These are phyloP conservation scores for Dactylellina sp. DNA, from an alignment of 2,329 filamentous ascomycete species.

Conservation along the genomic window DNA sequence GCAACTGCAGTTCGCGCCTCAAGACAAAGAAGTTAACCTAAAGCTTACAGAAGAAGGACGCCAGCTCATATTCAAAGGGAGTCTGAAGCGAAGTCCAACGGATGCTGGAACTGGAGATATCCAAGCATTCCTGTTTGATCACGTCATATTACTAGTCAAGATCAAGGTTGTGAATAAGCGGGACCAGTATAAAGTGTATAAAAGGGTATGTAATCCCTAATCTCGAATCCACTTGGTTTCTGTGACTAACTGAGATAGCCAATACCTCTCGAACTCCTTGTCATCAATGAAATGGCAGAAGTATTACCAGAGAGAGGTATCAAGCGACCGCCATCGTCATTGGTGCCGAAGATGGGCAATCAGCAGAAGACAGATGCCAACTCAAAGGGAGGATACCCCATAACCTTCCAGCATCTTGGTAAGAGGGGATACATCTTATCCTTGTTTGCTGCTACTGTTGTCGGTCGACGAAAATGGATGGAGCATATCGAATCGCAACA, in stretches of 20 bases:
- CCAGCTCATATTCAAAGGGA: slow-evolving; percentile 92
- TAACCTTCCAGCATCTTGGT: slow-evolving; percentile 94
- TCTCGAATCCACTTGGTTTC: slow-evolving; percentile 15
- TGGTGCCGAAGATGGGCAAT: slow-evolving; percentile 74
- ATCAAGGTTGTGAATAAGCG: slow-evolving; percentile 92
- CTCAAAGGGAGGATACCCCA: slow-evolving; percentile 81
- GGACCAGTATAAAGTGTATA: slow-evolving; percentile 94
- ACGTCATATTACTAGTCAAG: slow-evolving; percentile 89
- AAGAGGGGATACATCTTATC: slow-evolving; percentile 95
- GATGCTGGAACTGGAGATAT: slow-evolving; percentile 71
- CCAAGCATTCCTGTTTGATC: slow-evolving; percentile 94
- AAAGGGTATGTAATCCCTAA: slow-evolving; percentile 69
- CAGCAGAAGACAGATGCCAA: slow-evolving; percentile 65
- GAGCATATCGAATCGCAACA: slow-evolving; percentile 94
- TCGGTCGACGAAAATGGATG: slow-evolving; percentile 94
- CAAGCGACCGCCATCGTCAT: slow-evolving; percentile 87
- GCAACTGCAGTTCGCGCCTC: slow-evolving; percentile 88
- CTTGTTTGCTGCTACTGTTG: slow-evolving; percentile 85
- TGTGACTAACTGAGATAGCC: slow-evolving; percentile 68
- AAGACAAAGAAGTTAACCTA: slow-evolving; percentile 90
- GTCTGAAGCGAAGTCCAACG: slow-evolving; percentile 89
- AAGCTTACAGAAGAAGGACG: slow-evolving; percentile 93
- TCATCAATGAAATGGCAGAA: slow-evolving; percentile 97
- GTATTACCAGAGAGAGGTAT: slow-evolving; percentile 85
- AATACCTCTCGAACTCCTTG: slow-evolving; percentile 90